A percentile compares a stretch with the other conserved stretches of the same genome.
These are phyloP conservation scores for Vitis hybrid DNA, from an alignment of 177 flowering plant species.

Conservation along the genomic window DNA sequence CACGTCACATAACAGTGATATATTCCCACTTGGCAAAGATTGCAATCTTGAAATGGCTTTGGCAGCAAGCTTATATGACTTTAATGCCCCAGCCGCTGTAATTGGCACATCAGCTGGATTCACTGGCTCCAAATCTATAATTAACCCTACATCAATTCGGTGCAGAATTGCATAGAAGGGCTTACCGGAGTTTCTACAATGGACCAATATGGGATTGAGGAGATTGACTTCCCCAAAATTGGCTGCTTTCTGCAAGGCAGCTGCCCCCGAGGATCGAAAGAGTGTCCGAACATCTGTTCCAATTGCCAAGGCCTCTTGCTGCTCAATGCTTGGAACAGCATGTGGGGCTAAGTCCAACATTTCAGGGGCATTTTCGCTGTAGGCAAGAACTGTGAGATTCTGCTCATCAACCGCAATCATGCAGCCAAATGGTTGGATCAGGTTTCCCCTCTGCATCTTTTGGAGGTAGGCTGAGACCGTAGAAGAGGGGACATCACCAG, in stretches of 20 bases:
- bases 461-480: conserved; percentile 70
- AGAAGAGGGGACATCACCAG: conserved; percentile 52
- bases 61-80: conserved; percentile 83
- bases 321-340: conserved; percentile 81
- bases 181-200: conserved; percentile 64
- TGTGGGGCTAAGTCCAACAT: conserved; percentile 77
- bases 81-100: conserved; percentile 81
- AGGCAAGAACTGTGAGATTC: conserved; percentile 58
- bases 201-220: conserved; percentile 74
- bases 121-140: conserved; percentile 80
- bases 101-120: conserved; percentile 66
- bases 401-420: conserved; percentile 68
- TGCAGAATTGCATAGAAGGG: conserved; percentile 85
- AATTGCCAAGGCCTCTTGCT: conserved; percentile 62
- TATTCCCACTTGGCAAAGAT: conserved; percentile 70
- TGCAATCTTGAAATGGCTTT: conserved; percentile 82
- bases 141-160: conserved; percentile 71
- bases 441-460: conserved; percentile 71
- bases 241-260: conserved; percentile 73
- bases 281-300: conserved; percentile 73
- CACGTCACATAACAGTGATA: conserved; percentile 60
- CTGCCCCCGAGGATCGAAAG: conserved; percentile 60
- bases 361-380: conserved; percentile 83
- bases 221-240: conserved; percentile 62
- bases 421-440: conserved; percentile 85